Conservation (phyloP, 2,329 filamentous ascomycete species). For the Xylariaceae sp. region DNA sequence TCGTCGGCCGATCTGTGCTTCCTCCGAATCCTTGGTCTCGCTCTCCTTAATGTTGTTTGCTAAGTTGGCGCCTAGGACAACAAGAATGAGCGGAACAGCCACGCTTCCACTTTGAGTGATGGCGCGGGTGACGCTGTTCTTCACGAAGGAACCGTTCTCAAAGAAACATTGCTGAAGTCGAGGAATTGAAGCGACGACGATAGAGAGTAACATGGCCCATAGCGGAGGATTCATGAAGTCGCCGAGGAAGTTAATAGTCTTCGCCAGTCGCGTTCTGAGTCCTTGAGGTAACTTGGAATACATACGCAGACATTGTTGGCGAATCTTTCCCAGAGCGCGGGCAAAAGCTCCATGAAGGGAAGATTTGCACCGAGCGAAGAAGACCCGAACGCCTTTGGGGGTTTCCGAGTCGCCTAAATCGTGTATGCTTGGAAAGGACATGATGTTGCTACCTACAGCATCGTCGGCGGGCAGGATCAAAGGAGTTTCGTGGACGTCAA, state of each 20-base stretch:
- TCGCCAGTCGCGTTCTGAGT: conserved; percentile 30
- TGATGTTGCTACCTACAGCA: conserved; percentile 46
- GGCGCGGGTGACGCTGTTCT: conserved; percentile 87
- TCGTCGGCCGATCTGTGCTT: conserved; percentile 62
- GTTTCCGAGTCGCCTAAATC: conserved; percentile 39
- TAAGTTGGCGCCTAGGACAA: conserved; percentile 90
- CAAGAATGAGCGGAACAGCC: conserved; percentile 88
- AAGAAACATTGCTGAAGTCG: conserved; percentile 81
- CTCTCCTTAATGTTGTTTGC: conserved; percentile 82
- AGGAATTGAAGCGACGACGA: conserved; percentile 85
- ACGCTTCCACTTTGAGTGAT: conserved; percentile 81
- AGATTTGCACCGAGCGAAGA: conserved; percentile 35
- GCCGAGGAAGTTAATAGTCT: conserved; percentile 65
- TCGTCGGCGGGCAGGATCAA: conserved; percentile 37
- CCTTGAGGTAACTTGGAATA: conserved; percentile 14
- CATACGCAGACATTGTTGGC: conserved; percentile 1
- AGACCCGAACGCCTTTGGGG: conserved; percentile 39
- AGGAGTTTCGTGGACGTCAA: conserved; percentile 22
- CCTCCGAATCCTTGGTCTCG: conserved; percentile 61
- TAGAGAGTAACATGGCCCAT: conserved; percentile 92
- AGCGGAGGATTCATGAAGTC: conserved; percentile 98
- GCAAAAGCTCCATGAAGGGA: conserved; percentile 27
- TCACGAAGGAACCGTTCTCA: conserved; percentile 78
- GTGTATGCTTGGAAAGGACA: conserved; percentile 56
- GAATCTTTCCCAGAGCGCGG: conserved; percentile 7